phyloP scores from a whole-genome alignment of 192 early-diverging fungal genomes.

The Coemansia sp. region DNA sequence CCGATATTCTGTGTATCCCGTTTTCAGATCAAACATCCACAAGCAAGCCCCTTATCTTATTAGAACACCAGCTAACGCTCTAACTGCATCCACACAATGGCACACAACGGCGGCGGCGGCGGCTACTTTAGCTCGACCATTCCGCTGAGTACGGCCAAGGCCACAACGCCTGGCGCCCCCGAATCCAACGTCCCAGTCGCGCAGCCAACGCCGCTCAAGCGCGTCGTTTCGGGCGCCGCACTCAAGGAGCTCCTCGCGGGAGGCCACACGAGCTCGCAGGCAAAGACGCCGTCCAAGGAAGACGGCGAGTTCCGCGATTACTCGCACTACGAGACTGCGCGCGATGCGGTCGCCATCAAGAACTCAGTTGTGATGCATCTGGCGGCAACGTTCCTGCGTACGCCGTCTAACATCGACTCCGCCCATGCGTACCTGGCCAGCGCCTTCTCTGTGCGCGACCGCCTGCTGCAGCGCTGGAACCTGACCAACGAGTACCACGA shows the following conservation, averaged over 20 bases:
- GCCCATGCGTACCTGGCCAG: conserved; percentile 91
- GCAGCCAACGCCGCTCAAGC: conserved; percentile 52
- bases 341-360: conserved; percentile 74
- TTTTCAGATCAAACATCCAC: no score
- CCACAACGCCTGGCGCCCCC: conserved; percentile 46
- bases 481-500: conserved; percentile 83
- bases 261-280: conserved; percentile 37
- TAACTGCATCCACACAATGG: neutral
- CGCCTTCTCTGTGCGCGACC: conserved; percentile 91
- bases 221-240: conserved; percentile 54
- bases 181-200: conserved; percentile 38
- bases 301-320: conserved; percentile 54
- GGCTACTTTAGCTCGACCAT: conserved; percentile 56
- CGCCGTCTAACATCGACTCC: conserved; percentile 88
- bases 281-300: conserved; percentile 47
- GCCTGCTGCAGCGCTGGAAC: conserved; percentile 93
- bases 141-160: conserved; percentile 54
- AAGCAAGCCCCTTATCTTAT: no score
- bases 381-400: conserved; percentile 87
- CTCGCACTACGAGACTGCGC: conserved; percentile 52
- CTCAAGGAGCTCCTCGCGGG: conserved; percentile 56
- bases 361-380: conserved; percentile 88
- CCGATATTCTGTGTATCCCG: no score
- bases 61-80: neutral
- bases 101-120: conserved; percentile 19